Conservation (phyloP, 176 grass and related monocot species). For the Urochloa ruziziensis region DNA sequence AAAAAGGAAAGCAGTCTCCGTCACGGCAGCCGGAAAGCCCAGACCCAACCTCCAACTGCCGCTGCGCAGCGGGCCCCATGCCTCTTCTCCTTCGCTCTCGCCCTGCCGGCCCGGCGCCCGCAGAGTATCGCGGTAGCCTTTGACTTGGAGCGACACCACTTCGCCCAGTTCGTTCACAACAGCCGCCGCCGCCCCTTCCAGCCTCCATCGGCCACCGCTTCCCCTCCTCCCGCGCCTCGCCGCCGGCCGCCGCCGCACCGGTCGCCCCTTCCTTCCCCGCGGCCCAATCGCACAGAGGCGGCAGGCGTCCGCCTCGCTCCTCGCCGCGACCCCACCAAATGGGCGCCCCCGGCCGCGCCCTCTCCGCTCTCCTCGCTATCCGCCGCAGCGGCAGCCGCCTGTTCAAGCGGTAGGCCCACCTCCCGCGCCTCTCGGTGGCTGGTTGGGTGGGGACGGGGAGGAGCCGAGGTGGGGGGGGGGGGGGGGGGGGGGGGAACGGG, state of each 20-base stretch:
- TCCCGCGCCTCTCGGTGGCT: background rate
- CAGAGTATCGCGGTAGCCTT: background rate
- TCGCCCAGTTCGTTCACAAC: background rate
- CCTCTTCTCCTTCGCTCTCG: background rate
- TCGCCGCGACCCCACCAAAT: slow-evolving; percentile 13
- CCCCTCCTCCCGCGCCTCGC: background rate
- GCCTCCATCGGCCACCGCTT: background rate
- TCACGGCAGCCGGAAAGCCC: background rate
- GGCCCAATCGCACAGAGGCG: background rate
- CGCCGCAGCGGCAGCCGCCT: slow-evolving; percentile 46
- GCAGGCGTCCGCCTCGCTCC: background rate
- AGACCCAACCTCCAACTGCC: background rate
- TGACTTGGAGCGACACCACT: background rate
- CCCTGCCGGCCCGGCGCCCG: background rate
- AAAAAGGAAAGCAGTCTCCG: background rate
- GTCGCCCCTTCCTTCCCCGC: background rate
- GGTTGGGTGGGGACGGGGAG: background rate
- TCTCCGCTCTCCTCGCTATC: slow-evolving; percentile 33
- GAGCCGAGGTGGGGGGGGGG: background rate
- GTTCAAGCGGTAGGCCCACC: slow-evolving; percentile 28
- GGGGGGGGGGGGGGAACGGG: background rate
- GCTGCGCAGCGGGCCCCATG: background rate
- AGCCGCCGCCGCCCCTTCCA: slow-evolving; percentile 3
- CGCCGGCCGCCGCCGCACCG: background rate
- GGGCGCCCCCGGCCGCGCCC: slow-evolving; percentile 27